Percentiles rank a stretch among this genome's conserved stretches.
These are phyloP conservation scores for Mimosa bimucronata DNA, from an alignment of 306 rosid genomes.

Conservation along the genomic window DNA sequence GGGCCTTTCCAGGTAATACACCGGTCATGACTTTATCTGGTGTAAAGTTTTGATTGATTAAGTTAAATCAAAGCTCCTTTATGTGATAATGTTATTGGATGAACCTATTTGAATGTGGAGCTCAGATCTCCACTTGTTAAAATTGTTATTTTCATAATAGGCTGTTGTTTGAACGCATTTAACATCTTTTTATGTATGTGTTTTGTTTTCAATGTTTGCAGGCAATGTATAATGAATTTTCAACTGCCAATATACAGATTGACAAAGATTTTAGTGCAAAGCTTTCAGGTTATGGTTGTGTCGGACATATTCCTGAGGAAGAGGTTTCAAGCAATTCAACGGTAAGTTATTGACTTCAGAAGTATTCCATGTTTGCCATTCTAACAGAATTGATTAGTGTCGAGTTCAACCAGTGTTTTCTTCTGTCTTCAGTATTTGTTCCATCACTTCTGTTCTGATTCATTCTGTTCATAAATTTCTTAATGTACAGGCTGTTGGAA, in stretches of 20 bases:
- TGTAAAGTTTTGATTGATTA: neutral
- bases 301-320: slow-evolving; percentile 59
- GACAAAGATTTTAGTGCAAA: slow-evolving; percentile 92
- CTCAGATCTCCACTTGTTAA: slow-evolving; percentile 2
- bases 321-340: slow-evolving; percentile 58
- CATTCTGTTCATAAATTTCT: slow-evolving; percentile 5
- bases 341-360: slow-evolving; percentile 48
- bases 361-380: slow-evolving; percentile 9
- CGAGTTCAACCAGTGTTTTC: slow-evolving; percentile 1
- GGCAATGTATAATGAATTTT: slow-evolving; percentile 95
- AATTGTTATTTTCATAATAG: slow-evolving; percentile 26
- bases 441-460: slow-evolving; percentile 2
- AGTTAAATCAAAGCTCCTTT: slow-evolving; percentile 25
- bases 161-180: slow-evolving; percentile 10
- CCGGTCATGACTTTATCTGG: slow-evolving; percentile 8
- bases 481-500: slow-evolving; percentile 63
- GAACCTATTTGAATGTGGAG: neutral
- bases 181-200: slow-evolving; percentile 12
- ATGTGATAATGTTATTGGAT: neutral
- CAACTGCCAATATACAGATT: slow-evolving; percentile 78
- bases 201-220: slow-evolving; percentile 40
- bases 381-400: neutral
- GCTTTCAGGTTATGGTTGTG: slow-evolving; percentile 96
- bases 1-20: slow-evolving; percentile 95
- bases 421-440: neutral